A percentile compares a stretch with the other conserved stretches of the same genome.
These are phyloP conservation scores for Xylaria nigripes DNA, from an alignment of 495 filamentous ascomycete species.

Conservation along the genomic window DNA sequence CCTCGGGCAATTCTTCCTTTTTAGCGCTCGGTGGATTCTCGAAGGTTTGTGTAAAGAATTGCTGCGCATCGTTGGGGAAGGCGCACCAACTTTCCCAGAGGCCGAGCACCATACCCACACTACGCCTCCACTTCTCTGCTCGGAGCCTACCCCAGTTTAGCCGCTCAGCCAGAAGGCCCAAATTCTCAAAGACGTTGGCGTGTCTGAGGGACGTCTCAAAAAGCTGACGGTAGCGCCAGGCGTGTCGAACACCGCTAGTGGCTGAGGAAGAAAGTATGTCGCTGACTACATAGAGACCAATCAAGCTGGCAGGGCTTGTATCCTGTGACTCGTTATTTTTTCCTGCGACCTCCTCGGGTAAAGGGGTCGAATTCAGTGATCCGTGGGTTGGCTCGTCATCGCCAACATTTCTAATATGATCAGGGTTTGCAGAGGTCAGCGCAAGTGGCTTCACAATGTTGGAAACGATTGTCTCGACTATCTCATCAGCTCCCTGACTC, in stretches of 20 bases:
- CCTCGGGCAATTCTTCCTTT: constrained; percentile 37
- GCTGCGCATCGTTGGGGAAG: constrained; percentile 68
- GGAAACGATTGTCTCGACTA: constrained; percentile 75
- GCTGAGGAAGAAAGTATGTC: constrained; percentile 84
- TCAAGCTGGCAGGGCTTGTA: constrained; percentile 62
- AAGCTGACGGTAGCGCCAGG: constrained; percentile 82
- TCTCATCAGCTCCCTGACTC: constrained; percentile 68
- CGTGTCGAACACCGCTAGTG: constrained; percentile 73
- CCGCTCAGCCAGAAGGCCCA: constrained; percentile 70
- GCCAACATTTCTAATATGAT: constrained; percentile 32
- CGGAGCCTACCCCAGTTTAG: constrained; percentile 75
- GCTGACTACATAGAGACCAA: constrained; percentile 77
- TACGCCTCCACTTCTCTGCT: constrained; percentile 85
- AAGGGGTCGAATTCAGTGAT: constrained; percentile 28
- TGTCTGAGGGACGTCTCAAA: constrained; percentile 69
- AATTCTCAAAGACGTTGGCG: constrained; percentile 66
- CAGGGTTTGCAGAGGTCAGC: constrained; percentile 47
- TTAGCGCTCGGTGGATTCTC: constrained; percentile 60
- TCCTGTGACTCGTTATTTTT: constrained; percentile 41
- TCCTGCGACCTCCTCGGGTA: constrained; percentile 27
- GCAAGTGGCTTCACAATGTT: constrained; percentile 73
- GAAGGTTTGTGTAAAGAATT: constrained; percentile 65
- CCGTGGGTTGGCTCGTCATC: constrained; percentile 33
- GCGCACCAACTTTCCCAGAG: constrained; percentile 89
- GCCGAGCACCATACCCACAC: constrained; percentile 61